phyloP scores from a whole-genome alignment of 1,284 basidiomycete genomes.

The Cutaneotrichosporon daszewskae region DNA sequence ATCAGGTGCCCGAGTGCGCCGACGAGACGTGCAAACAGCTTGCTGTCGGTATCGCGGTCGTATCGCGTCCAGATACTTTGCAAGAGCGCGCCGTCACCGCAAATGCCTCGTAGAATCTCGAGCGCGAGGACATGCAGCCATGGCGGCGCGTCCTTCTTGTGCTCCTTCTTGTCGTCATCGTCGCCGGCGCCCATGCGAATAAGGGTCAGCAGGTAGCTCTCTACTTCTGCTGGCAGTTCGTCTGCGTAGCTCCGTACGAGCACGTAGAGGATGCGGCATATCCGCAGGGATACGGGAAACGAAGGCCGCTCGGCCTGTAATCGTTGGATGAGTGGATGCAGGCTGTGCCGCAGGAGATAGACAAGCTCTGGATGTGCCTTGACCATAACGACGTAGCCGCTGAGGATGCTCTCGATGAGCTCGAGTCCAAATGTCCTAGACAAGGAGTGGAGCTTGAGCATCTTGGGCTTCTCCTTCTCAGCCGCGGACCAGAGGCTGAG shows the following conservation, averaged over 20 bases:
- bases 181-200: conserved; percentile 74
- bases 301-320: conserved; percentile 72
- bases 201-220: conserved; percentile 75
- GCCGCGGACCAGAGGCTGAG: conserved; percentile 30
- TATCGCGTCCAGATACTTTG: conserved; percentile 74
- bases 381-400: conserved; percentile 86
- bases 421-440: conserved; percentile 93
- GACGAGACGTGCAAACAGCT: conserved; percentile 73
- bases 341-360: conserved; percentile 74
- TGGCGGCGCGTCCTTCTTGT: conserved; percentile 49
- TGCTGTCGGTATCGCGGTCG: conserved; percentile 57
- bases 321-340: conserved; percentile 83
- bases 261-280: conserved; percentile 86
- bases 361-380: conserved; percentile 79
- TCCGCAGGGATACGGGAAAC: conserved; percentile 83
- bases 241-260: conserved; percentile 84
- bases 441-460: conserved; percentile 76
- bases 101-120: conserved; percentile 85
- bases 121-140: conserved; percentile 88
- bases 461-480: conserved; percentile 64
- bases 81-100: conserved; percentile 74
- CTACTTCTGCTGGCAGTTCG: conserved; percentile 71
- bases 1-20: conserved; percentile 74
- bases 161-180: conserved; percentile 28
- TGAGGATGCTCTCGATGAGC: conserved; percentile 91